Evolutionary conservation across 1,284 basidiomycete species (phyloP), one percentile per base, ranked within the genome.

Genomic region (Pseudozyma hubeiensis): DNA sequence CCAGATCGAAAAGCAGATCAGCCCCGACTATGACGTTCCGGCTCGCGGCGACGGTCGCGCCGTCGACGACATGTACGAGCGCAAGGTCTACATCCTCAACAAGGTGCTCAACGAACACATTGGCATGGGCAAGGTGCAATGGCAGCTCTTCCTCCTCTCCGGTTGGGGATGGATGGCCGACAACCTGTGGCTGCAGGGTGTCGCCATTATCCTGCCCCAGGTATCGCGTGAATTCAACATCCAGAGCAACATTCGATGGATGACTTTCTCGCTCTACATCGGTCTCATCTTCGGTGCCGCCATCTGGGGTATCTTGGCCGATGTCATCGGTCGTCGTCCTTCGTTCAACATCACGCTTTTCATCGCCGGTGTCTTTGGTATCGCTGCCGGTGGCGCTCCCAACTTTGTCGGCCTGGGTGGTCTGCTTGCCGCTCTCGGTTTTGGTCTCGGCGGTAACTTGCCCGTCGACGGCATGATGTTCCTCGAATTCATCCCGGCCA

Each of bases 401-500:
- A 77, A 30, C 66, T 83, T 82, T 61, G 64, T 77, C 49, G 79
- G 67, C 39, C 75, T 84, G 17, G 81, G 78, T 8, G 81, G 79
- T 46, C 56, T 84, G 2, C 56, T 84, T 2, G 81, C 80, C 17
- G 77, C 73, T 30, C 64, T 81, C 14, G 82, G 81, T 30, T 73
- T 83, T 47, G 82, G 82, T 44, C 71, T 84, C 19, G 82, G 82
- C 8, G 81, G 82, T 24, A 80, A 80, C 64, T 58, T 84, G 49
- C 82, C 82, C 31, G 82, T 84, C 30, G 82, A 84, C 64, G 82
- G 82, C 14, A 83, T 82, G 81, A 78, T 84, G 51, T 82, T 84
- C 63, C 70, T 81, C 53, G 81, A 84, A 49, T 83, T 84, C 49
- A 68, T 84, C 17, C 82, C 82, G 5, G 79, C 78, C 33, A 66